These are phyloP conservation scores for Barnettozyma sp. DNA, from an alignment of 805 yeast genomes.

Conservation along the genomic window DNA sequence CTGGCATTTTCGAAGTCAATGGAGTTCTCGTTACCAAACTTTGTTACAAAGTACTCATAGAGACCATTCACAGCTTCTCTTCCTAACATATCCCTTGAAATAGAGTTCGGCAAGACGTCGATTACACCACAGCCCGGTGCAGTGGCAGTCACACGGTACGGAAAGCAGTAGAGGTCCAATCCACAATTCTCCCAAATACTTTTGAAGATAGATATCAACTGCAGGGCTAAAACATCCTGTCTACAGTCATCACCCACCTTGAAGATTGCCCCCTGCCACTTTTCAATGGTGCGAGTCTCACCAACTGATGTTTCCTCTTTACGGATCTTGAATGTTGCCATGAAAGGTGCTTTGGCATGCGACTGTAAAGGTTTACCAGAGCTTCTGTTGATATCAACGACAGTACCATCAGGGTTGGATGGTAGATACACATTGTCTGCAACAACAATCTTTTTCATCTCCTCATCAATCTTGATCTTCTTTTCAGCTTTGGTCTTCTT, in stretches of 20 bases:
- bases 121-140: slow-evolving; percentile 99
- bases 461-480: slow-evolving; percentile 93
- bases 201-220: slow-evolving; percentile 83
- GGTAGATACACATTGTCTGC: slow-evolving; percentile 87
- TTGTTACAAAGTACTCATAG: slow-evolving; percentile 84
- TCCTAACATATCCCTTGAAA: slow-evolving; percentile 96
- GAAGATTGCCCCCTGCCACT: slow-evolving; percentile 93
- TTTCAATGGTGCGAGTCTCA: slow-evolving; percentile 43
- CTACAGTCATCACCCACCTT: slow-evolving; percentile 99
- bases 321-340: slow-evolving; percentile 89
- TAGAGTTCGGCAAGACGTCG: slow-evolving; percentile 92
- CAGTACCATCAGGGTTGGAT: slow-evolving; percentile 93
- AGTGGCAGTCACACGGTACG: slow-evolving; percentile 94
- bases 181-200: slow-evolving; percentile 87
- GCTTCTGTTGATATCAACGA: slow-evolving; percentile 82
- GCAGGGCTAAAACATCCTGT: slow-evolving; percentile 92
- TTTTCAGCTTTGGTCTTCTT: slow-evolving; percentile 93
- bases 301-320: slow-evolving; percentile 43
- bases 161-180: slow-evolving; percentile 84
- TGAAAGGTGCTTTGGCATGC: slow-evolving; percentile 97
- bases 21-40: slow-evolving; percentile 91
- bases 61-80: slow-evolving; percentile 97
- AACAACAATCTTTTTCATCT: slow-evolving; percentile 72
- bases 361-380: slow-evolving; percentile 94
- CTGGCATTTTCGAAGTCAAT: slow-evolving; percentile 87